These are phyloP conservation scores for Serendipita indica DNA, from an alignment of 768 basidiomycete species.

Conservation along the genomic window DNA sequence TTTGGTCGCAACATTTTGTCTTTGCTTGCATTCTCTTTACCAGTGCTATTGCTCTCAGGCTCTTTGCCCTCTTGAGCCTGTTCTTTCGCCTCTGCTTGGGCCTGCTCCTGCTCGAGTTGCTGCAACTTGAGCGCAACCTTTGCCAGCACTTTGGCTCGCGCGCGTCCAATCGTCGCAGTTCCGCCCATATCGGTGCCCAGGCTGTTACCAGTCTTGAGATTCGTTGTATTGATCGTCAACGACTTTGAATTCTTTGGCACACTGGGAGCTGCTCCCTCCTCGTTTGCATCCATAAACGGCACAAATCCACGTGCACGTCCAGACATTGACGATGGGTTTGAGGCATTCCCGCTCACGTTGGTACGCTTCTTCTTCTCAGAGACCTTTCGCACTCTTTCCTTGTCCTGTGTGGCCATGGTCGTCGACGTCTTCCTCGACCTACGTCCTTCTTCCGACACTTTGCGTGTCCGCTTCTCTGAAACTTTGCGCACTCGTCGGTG, in stretches of 20 bases:
- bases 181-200: too few relatives aligned
- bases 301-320: not conserved
- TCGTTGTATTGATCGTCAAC: too few relatives aligned
- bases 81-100: too few relatives aligned
- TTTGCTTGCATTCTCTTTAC: not conserved
- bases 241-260: too few relatives aligned
- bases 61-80: too few relatives aligned
- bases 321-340: not conserved
- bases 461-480: not conserved
- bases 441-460: not conserved
- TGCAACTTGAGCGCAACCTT: not conserved
- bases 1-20: not conserved
- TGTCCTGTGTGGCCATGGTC: not conserved
- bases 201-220: too few relatives aligned
- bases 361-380: conserved; percentile 2
- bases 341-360: not conserved
- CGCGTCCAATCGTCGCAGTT: too few relatives aligned
- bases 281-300: not conserved
- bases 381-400: not conserved
- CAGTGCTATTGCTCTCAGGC: too few relatives aligned
- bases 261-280: too few relatives aligned
- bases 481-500: not conserved
- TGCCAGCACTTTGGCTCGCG: too few relatives aligned
- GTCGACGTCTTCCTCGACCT: not conserved
- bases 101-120: not conserved